Evolutionary conservation across 2,329 filamentous ascomycete genomes (phyloP).

Genomic region (Meredithiella fracta): DNA sequence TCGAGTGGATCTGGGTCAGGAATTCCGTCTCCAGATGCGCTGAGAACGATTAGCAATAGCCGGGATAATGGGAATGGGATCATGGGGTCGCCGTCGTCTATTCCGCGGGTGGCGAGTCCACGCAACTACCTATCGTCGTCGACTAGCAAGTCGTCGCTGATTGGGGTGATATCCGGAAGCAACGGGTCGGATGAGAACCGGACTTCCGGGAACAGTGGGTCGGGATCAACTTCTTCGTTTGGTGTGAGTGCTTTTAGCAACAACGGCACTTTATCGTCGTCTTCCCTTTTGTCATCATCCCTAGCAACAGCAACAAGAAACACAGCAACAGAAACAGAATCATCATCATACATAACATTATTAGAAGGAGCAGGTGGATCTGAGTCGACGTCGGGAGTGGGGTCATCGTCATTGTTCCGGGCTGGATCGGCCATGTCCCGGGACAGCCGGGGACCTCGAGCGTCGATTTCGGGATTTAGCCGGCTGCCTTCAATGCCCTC

Average conservation of each 20-base stretch:
- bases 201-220: neutral
- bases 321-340: neutral
- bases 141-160: neutral
- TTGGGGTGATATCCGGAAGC: neutral
- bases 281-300: conserved; percentile 3
- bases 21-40: conserved; percentile 9
- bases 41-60: conserved; percentile 7
- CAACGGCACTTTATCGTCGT: conserved; percentile 9
- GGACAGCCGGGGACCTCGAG: too few relatives aligned
- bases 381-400: too few relatives aligned
- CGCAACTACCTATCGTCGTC: conserved; percentile 5
- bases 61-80: conserved; percentile 1
- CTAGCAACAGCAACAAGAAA: neutral
- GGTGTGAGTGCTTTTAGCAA: conserved; percentile 12
- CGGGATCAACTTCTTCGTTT: conserved; percentile 13
- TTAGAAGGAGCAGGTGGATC: neutral
- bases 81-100: conserved; percentile 12
- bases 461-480: too few relatives aligned
- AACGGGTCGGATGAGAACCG: conserved; percentile 11
- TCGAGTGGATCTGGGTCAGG: conserved; percentile 9
- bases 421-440: too few relatives aligned
- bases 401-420: neutral
- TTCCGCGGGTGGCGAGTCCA: conserved; percentile 12
- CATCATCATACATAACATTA: neutral
- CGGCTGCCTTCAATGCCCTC: too few relatives aligned